These are phyloP conservation scores for Ophiobolus disseminans DNA, from an alignment of 2,329 filamentous ascomycete species.

Conservation along the genomic window DNA sequence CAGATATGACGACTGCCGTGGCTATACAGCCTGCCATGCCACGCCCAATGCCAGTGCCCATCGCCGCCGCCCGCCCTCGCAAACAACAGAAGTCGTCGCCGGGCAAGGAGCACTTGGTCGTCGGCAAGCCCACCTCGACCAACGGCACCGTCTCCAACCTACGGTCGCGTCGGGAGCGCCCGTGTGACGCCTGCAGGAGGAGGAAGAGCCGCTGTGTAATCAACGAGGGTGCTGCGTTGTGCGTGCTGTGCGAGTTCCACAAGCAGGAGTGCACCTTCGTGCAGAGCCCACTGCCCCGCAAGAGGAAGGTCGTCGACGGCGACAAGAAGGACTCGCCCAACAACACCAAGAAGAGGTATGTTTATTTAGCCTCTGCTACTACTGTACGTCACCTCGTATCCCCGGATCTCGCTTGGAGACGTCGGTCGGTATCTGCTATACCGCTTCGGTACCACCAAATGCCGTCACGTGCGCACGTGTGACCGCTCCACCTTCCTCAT, in stretches of 20 bases:
- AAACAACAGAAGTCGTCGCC: constrained; percentile 50
- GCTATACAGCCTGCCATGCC: constrained; percentile 55
- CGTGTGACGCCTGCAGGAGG: constrained; percentile 72
- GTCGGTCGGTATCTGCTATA: constrained; percentile 7
- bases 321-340: constrained; percentile 65
- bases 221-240: constrained; percentile 75
- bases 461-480: constrained; percentile 35
- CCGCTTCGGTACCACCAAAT: constrained; percentile 9
- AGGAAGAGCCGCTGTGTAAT: constrained; percentile 79
- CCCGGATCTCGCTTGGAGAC: constrained; percentile 15
- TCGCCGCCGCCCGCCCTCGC: constrained; percentile 55
- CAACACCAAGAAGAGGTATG: constrained; percentile 71
- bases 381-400: constrained; percentile 14
- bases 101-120: constrained; percentile 52
- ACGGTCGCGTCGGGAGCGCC: constrained; percentile 50
- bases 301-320: constrained; percentile 76
- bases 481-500: constrained; percentile 5
- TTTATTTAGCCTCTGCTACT: constrained; percentile 49
- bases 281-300: constrained; percentile 77
- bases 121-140: constrained; percentile 47
- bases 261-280: constrained; percentile 81
- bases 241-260: constrained; percentile 78
- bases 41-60: constrained; percentile 54
- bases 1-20: constrained; percentile 57
- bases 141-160: constrained; percentile 47